A percentile compares a stretch with the other conserved stretches of the same genome.
phyloP scores from a whole-genome alignment of 345 rosid species.

The Raphanus raphanistrum region DNA sequence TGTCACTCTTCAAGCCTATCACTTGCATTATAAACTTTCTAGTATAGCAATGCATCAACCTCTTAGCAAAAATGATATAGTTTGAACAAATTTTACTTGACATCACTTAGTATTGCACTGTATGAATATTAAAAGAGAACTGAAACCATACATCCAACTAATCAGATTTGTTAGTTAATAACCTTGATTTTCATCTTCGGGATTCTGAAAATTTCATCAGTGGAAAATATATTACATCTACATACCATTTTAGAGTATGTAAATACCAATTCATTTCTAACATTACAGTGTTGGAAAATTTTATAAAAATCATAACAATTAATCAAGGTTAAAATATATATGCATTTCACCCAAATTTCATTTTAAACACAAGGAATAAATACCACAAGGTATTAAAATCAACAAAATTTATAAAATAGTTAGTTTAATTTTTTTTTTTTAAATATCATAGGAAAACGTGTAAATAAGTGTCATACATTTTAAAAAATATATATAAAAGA shows the following conservation, averaged over 20 bases:
- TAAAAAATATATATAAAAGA: background rate
- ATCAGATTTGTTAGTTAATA: constrained; percentile 5
- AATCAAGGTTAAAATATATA: background rate
- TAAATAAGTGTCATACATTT: background rate
- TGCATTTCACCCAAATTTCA: background rate
- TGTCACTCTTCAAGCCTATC: background rate
- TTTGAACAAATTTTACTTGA: background rate
- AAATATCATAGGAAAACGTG: too few relatives aligned
- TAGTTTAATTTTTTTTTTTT: background rate
- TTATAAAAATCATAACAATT: background rate
- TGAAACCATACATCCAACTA: background rate
- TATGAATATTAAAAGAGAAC: background rate
- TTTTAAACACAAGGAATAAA: background rate
- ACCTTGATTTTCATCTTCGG: background rate
- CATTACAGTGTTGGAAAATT: background rate
- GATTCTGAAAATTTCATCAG: constrained; percentile 1
- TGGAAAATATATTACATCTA: background rate
- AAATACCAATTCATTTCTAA: background rate
- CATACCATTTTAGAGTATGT: background rate
- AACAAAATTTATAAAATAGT: background rate
- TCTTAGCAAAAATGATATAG: background rate
- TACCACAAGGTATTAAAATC: background rate
- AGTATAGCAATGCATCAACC: background rate
- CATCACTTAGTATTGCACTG: background rate
- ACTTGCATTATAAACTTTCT: background rate